These are phyloP conservation scores for Speleostelium caveatum DNA, from an alignment of 78 protist genomes.

Conservation along the genomic window DNA sequence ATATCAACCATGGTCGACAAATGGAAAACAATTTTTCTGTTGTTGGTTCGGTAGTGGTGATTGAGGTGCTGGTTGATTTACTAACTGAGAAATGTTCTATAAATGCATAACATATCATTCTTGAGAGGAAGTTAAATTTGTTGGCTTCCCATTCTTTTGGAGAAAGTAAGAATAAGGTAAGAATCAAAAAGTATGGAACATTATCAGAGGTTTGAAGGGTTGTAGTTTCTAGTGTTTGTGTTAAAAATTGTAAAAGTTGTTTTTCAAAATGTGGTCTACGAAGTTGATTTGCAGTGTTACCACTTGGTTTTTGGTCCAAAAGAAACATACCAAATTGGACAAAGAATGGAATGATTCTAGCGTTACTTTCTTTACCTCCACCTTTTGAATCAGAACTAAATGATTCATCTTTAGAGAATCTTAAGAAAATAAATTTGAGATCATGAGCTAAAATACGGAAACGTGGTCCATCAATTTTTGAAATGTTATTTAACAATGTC, in stretches of 20 bases:
- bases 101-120: slow-evolving; percentile 17
- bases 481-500: slow-evolving; percentile 8
- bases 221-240: slow-evolving; percentile 1
- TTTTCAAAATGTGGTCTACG: slow-evolving; percentile 70
- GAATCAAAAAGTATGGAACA: slow-evolving; percentile 45
- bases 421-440: slow-evolving; percentile 44
- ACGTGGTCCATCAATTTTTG: slow-evolving; percentile 50
- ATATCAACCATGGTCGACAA: slow-evolving; percentile 41
- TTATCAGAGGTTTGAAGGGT: slow-evolving; percentile 29
- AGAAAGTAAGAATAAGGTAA: slow-evolving; percentile 29
- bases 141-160: slow-evolving; percentile 39
- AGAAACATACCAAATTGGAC: slow-evolving; percentile 80
- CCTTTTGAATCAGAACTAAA: slow-evolving; percentile 80
- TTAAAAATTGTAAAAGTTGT: background rate
- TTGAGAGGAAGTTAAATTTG: slow-evolving; percentile 26
- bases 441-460: slow-evolving; percentile 77
- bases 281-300: background rate
- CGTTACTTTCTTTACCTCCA: slow-evolving; percentile 87
- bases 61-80: background rate
- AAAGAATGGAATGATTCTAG: slow-evolving; percentile 73
- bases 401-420: slow-evolving; percentile 72
- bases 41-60: background rate
- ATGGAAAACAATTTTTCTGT: slow-evolving; percentile 2
- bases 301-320: slow-evolving; percentile 64
- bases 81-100: background rate